phyloP scores from a whole-genome alignment of 164 flowering plant species.

The Stephania japonica region DNA sequence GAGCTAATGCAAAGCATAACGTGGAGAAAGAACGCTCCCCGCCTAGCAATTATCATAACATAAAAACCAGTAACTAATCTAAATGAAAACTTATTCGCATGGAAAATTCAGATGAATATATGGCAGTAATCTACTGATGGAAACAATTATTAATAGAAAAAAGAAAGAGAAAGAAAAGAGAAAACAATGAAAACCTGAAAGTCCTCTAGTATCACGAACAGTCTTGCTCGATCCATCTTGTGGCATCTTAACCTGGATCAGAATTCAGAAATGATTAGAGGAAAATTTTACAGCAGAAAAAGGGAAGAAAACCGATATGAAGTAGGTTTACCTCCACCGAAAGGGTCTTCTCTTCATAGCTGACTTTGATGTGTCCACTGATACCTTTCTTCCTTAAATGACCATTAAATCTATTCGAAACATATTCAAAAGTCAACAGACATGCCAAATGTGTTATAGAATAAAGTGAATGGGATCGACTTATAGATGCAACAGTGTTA shows the following conservation, averaged over 20 bases:
- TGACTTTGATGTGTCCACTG: conserved; percentile 63
- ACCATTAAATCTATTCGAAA: conserved; percentile 57
- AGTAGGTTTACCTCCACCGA: conserved; percentile 55
- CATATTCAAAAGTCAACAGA: conserved; percentile 7
- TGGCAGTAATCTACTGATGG: background rate
- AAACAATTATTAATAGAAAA: background rate
- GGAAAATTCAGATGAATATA: background rate
- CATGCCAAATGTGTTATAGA: background rate
- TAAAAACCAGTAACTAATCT: background rate
- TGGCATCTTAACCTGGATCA: conserved; percentile 80
- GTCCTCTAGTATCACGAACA: conserved; percentile 90
- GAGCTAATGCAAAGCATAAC: conserved; percentile 86
- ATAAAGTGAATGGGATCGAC: background rate
- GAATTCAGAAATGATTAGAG: conserved; percentile 1
- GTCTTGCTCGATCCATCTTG: conserved; percentile 74
- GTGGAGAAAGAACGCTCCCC: conserved; percentile 97
- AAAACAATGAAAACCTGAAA: conserved; percentile 44
- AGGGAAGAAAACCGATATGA: background rate
- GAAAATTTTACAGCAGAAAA: background rate
- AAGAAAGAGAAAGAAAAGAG: background rate
- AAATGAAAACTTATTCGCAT: background rate
- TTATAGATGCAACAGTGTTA: background rate
- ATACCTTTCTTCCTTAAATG: conserved; percentile 76
- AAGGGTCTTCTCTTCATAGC: conserved; percentile 68
- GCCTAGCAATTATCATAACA: conserved; percentile 36